These are phyloP conservation scores for Hygrocybe punicea DNA, from an alignment of 768 basidiomycete species.

Conservation along the genomic window DNA sequence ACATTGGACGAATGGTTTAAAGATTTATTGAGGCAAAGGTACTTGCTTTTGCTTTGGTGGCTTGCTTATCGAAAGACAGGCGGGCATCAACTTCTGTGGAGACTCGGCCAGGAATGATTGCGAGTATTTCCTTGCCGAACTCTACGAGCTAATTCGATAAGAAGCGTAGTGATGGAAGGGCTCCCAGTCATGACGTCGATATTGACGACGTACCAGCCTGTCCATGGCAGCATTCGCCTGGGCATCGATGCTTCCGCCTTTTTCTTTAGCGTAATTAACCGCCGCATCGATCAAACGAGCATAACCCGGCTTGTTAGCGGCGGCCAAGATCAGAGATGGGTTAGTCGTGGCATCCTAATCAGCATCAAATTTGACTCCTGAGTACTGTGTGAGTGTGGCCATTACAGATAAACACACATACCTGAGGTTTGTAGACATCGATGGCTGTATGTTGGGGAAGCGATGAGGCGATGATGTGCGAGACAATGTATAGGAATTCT, in stretches of 20 bases:
- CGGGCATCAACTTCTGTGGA: constrained; percentile 99
- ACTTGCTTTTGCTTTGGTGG: constrained; percentile 78
- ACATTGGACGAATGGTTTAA: constrained; percentile 7
- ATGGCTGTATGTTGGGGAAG: constrained; percentile 57
- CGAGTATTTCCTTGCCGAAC: constrained; percentile 94
- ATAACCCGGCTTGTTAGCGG: constrained; percentile 87
- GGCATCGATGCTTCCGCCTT: constrained; percentile 72
- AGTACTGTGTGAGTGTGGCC: neutral
- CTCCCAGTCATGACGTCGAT: neutral
- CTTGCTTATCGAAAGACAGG: constrained; percentile 94
- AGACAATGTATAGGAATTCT: constrained; percentile 20
- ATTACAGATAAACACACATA: too few relatives aligned
- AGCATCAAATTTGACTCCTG: constrained; percentile 5
- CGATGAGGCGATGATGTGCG: constrained; percentile 15
- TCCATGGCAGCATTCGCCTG: constrained; percentile 82
- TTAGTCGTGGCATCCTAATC: constrained; percentile 94
- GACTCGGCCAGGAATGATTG: constrained; percentile 95
- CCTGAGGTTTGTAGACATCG: constrained; percentile 94
- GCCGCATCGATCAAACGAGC: constrained; percentile 74
- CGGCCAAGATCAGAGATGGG: constrained; percentile 91
- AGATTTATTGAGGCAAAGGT: neutral
- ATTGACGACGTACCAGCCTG: constrained; percentile 63
- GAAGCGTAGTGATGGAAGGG: neutral
- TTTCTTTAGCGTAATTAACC: constrained; percentile 68
- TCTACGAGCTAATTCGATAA: constrained; percentile 73